Evolutionary conservation across 192 early-diverging fungal species (phyloP), one percentile per base, ranked within the genome.

Genomic region (Lobosporangium transversale): DNA sequence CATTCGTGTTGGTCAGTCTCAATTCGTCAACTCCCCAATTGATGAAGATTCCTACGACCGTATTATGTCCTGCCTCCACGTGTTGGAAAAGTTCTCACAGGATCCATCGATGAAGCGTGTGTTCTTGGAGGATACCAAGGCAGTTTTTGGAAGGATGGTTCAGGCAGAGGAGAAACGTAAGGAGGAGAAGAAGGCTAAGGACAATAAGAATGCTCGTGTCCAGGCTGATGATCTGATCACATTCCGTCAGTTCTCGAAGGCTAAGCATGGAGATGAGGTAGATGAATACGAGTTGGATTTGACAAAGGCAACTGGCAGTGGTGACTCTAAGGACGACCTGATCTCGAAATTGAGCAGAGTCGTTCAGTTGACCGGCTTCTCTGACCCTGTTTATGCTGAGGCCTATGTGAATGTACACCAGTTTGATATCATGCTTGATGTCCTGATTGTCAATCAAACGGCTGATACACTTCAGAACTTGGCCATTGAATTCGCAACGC

Each of bases 381-480:
- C 95, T 4, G 97, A 99, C 75, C 94, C 95, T 2, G 95, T 99
- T n/a, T 99, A 99, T 69, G 97, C 97, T 3, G 97, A 99, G 81
- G 97, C 95, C 0, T 97, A 98, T 75, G 94, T 98, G 37, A 96
- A 87, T 53, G 95, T 99, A 33, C 96, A 96, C 65, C 96, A 99
- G 82, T 98, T 94, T 68, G 96, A 99, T 76, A 97, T 99, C 76
- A 78, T 98, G 59, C 85, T 80, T 88, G 95, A 99, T 79, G 92
- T 99, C 58, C 84, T 99, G 65, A 92, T 98, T 60, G 94, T 99
- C 56, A 99, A 99, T 78, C 97, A 99, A 80, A 99, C 97, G 0
- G 85, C 78, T 44, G 93, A 94, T 48, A 98, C 96, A 37, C 85
- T 99, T 57, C 96, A 97, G 80, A 98, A 99, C 83, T 73, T 99